These are phyloP conservation scores for Neurospora sp. DNA, from an alignment of 2,329 filamentous ascomycete species.

Conservation along the genomic window DNA sequence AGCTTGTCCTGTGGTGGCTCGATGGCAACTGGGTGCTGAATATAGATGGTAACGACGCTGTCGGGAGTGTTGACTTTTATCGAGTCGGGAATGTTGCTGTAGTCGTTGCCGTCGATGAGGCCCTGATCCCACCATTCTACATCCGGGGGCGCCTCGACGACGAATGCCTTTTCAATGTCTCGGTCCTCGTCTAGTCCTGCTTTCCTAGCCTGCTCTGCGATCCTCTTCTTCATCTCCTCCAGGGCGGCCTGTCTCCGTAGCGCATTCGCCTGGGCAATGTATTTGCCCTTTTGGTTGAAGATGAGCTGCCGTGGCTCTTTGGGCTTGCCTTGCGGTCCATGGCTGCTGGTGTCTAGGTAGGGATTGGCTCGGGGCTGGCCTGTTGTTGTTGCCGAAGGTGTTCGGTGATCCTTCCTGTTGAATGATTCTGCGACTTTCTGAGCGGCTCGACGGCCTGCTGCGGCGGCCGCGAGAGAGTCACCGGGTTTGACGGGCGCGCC, in stretches of 20 bases:
- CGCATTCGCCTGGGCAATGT: constrained; percentile 87
- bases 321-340: constrained; percentile 44
- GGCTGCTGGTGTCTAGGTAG: constrained; percentile 65
- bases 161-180: constrained; percentile 79
- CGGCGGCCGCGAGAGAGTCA: constrained; percentile 5
- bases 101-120: constrained; percentile 63
- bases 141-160: constrained; percentile 73
- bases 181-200: constrained; percentile 90
- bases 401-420: constrained; percentile 26
- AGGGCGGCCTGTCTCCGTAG: constrained; percentile 77
- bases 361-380: constrained; percentile 49
- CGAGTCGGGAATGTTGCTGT: constrained; percentile 55
- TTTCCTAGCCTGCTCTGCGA: constrained; percentile 77
- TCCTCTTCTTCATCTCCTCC: constrained; percentile 89
- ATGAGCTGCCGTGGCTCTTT: constrained; percentile 66
- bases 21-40: constrained; percentile 86
- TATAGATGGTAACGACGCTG: constrained; percentile 78
- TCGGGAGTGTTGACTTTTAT: constrained; percentile 71
- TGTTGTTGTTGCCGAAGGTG: constrained; percentile 15
- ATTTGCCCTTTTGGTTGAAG: constrained; percentile 96
- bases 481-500: constrained; percentile 21
- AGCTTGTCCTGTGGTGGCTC: constrained; percentile 87
- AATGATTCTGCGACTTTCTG: constrained; percentile 17
- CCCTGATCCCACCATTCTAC: constrained; percentile 98
- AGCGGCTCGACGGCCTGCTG: constrained; percentile 7